A percentile compares a stretch with the other conserved stretches of the same genome.
Evolutionary conservation across 768 basidiomycete genomes (phyloP).

Genomic region (Holtermanniella nyarrowii): DNA sequence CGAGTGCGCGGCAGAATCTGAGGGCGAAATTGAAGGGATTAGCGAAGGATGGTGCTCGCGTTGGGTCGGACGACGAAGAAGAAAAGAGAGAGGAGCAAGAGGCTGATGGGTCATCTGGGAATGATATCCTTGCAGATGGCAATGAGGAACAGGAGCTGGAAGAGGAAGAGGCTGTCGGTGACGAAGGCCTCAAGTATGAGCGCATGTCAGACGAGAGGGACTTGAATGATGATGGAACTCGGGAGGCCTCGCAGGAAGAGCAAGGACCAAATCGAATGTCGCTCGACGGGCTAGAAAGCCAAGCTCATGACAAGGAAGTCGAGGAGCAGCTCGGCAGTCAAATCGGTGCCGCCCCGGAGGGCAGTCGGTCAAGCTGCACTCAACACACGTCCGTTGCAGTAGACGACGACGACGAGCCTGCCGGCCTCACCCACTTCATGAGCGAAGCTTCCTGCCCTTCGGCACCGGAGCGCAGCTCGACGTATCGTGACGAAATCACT

Average conservation of each 20-base stretch:
- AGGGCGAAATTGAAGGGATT: not conserved
- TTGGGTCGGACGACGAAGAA: conserved; percentile 1
- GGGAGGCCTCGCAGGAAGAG: too few species aligned
- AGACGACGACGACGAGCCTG: conserved; percentile 5
- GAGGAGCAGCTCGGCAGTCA: too few species aligned
- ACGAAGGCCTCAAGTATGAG: too few species aligned
- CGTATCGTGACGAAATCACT: conserved; percentile 23
- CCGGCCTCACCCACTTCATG: not conserved
- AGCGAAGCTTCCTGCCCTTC: not conserved
- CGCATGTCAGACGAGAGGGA: too few species aligned
- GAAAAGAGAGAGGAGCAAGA: conserved; percentile 5
- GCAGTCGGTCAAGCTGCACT: too few species aligned
- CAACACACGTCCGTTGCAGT: too few species aligned
- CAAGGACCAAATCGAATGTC: too few species aligned
- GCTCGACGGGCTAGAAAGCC: too few species aligned
- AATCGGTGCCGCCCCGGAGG: too few species aligned
- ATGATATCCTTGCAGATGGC: not conserved
- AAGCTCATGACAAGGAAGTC: too few species aligned
- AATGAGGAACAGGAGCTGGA: not conserved
- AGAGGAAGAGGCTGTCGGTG: not conserved
- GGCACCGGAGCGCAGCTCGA: not conserved
- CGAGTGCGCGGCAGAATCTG: not conserved
- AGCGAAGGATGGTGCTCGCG: not conserved
- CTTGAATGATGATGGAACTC: too few species aligned
- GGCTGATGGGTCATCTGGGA: not conserved